Evolutionary conservation across 192 early-diverging fungal species (phyloP).

Genomic region (Podila horticola): DNA sequence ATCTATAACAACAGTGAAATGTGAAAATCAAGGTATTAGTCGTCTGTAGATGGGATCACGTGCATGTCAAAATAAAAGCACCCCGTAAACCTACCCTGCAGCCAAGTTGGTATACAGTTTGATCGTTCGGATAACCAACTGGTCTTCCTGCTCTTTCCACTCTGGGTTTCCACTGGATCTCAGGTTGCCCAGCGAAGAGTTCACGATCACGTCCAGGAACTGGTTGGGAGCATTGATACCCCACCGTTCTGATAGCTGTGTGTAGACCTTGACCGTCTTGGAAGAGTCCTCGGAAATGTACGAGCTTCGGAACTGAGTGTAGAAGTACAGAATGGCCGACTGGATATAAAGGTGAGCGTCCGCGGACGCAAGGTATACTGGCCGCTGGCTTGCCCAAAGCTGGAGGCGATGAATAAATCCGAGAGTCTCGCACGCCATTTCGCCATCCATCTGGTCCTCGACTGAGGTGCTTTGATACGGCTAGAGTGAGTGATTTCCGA

Average conservation of each 20-base stretch:
- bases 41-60: background rate
- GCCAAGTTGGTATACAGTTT: conserved; percentile 82
- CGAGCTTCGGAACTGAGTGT: conserved; percentile 75
- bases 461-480: conserved; percentile 78
- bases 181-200: conserved; percentile 32
- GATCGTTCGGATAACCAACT: conserved; percentile 63
- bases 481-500: conserved; percentile 2
- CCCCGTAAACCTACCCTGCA: conserved; percentile 56
- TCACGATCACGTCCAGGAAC: conserved; percentile 37
- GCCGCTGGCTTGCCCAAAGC: conserved; percentile 54
- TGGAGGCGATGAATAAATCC: conserved; percentile 79
- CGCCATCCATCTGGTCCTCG: conserved; percentile 82
- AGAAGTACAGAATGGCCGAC: conserved; percentile 82
- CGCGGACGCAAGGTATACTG: conserved; percentile 50
- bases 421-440: conserved; percentile 72
- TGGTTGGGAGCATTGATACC: conserved; percentile 62
- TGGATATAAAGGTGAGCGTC: conserved; percentile 45
- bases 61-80: background rate
- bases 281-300: conserved; percentile 80
- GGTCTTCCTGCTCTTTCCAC: conserved; percentile 40
- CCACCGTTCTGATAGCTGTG: conserved; percentile 70
- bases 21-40: background rate
- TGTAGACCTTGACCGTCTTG: conserved; percentile 72
- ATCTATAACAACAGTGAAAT: conserved; percentile 52
- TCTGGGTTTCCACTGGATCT: conserved; percentile 24